Base-by-base conservation (phyloP, 2,329 filamentous ascomycete species). In the Calonectria pseudoreteaudii region DNA sequence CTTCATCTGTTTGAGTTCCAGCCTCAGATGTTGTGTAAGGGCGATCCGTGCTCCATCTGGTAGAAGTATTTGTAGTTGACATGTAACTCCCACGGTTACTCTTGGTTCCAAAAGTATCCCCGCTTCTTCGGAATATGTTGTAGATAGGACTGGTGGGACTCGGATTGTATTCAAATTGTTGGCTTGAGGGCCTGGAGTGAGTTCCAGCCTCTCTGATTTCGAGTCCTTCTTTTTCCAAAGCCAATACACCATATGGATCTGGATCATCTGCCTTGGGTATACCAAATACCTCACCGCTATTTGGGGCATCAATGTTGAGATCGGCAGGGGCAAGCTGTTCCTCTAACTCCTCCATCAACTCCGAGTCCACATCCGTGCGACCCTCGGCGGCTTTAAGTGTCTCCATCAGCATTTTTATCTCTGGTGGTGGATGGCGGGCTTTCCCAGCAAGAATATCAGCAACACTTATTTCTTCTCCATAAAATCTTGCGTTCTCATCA, bases 401-500 rank as follows among this genome's bases (percentile, higher is more conserved):
- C 70, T 84, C 82, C 82, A 82, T 83, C 49, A 84, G 66, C 77
- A 77, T 81, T 56, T 79, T 81, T 30, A 80, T 76, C 52, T 80
- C 79, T 0, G 75, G 76, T 14, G 81, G 81, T 6, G 75, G 77
- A 16, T 80, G 79, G 0, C 76, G 73, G 8, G 86, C 83, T 65
- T 88, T 85, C 8, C 88, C 88, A 4, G 81, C 83, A 16, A 90
- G 75, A 60, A 90, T 90, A 62, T 85, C 84, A 7, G 85, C 81
- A 4, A 86, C 87, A 0, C 84, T 77, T 23, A 90, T 81, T 30
- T 81, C 78, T 26, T 94, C 88, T 14, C 93, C 93, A 82, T 97
- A 98, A 81, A 98, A 98, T 10, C 91, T 90, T 70, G 94, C 93
- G 79, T 98, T 98, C 81, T 96, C 95, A 76, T 96, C 94, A 1